Conservation (phyloP, 2,329 filamentous ascomycete species). For the Scytalidium sp. region DNA sequence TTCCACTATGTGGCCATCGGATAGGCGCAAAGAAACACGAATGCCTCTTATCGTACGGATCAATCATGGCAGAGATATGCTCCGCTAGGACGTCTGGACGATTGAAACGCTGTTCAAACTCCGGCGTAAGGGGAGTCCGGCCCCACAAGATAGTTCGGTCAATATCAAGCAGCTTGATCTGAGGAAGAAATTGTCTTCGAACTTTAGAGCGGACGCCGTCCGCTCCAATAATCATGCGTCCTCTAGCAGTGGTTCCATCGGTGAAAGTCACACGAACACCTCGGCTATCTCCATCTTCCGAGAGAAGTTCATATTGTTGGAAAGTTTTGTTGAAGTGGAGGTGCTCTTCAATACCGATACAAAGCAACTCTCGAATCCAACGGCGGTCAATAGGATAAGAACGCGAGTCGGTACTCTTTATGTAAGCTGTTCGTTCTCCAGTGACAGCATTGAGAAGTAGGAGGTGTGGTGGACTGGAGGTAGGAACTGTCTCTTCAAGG, state of each 20-base stretch:
- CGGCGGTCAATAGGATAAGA: conserved; percentile 28
- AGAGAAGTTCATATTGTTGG: conserved; percentile 18
- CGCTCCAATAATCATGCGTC: conserved; percentile 27
- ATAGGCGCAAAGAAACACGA: too few relatives aligned
- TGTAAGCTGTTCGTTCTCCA: too few relatives aligned
- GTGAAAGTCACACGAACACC: conserved; percentile 22
- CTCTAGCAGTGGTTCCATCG: conserved; percentile 23
- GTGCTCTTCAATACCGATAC: conserved; percentile 21
- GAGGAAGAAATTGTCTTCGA: conserved; percentile 27
- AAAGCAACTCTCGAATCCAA: conserved; percentile 26
- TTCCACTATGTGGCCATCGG: too few relatives aligned
- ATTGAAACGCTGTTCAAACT: conserved; percentile 13
- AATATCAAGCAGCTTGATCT: conserved; percentile 26
- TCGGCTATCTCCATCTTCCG: conserved; percentile 10
- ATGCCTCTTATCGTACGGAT: too few relatives aligned
- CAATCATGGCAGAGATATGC: too few relatives aligned
- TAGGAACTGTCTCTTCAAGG: conserved; percentile 18
- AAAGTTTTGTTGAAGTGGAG: conserved; percentile 30
- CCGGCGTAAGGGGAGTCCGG: conserved; percentile 26
- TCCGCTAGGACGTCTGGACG: too few relatives aligned
- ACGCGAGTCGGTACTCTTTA: too few relatives aligned
- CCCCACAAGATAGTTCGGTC: conserved; percentile 31
- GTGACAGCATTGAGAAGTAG: conserved; percentile 14
- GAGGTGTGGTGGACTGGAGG: conserved; percentile 4
- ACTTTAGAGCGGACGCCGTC: conserved; percentile 29